Evolutionary conservation across 352 stramenopile genomes (phyloP), one percentile per base, ranked within the genome.

Genomic region (Phytophthora colocasiae): DNA sequence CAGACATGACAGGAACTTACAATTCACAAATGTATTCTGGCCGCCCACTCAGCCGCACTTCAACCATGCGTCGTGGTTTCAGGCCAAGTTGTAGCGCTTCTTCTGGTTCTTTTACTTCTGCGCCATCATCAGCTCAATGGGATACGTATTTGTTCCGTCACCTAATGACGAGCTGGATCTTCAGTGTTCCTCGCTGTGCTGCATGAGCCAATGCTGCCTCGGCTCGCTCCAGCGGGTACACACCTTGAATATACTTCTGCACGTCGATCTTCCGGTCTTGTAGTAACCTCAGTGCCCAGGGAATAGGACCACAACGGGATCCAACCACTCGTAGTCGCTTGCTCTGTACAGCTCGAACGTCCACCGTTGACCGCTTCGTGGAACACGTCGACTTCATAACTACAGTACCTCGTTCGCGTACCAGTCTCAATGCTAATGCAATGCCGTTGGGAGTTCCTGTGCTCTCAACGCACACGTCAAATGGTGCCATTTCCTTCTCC

Each of bases 391-490:
- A 81, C 59, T 90, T 89, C 51, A 88, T 75, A 32, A 85, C 66
- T 12, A 85, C 40, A 6, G 61, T 72, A 12, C 81, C 81, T 11
- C 68, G 32, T 34, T 68, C 59, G 2, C 68, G 63, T 17, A 88
- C 58, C 8, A 92, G 62, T 39, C 64, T 59, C 26, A 87, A 46
- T 24, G 85, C 85, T 46, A 74, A 65, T 15, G 59, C 46, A 45
- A 87, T 63, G 24, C 79, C 83, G 9, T 50, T 58, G 17, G 81
- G 61, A 27, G 70, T 85, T 54, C 80, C 82, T 36, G 85, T 91
- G 63, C 75, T 81, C 69, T 93, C 85, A 54, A 92, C 69, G 43
- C 78, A 86, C 41, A 93, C 75, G 44, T 93, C 83, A 44, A 89
- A 92, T 0, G 54, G 58, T 32, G 54, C 51, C 22, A 38, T 61